phyloP scores from a whole-genome alignment of 192 early-diverging fungal genomes.

The Backusella parvicylindrica region DNA sequence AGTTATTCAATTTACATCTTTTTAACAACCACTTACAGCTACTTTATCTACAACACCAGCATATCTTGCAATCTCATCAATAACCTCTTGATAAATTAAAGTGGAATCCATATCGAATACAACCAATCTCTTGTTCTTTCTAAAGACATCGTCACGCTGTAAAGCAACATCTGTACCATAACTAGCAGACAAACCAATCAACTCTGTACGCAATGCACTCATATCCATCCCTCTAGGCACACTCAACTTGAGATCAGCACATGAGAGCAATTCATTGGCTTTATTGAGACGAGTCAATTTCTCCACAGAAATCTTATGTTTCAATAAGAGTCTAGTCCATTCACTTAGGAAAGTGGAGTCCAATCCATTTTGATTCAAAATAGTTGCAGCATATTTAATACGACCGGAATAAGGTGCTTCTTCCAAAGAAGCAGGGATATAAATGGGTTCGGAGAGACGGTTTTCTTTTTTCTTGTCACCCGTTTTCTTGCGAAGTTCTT shows the following conservation, averaged over 20 bases:
- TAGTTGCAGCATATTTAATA: constrained; percentile 82
- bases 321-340: constrained; percentile 76
- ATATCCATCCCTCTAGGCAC: constrained; percentile 67
- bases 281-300: constrained; percentile 79
- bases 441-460: constrained; percentile 17
- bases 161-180: constrained; percentile 81
- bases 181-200: constrained; percentile 68
- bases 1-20: background rate
- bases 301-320: constrained; percentile 80
- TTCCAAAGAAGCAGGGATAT: constrained; percentile 53
- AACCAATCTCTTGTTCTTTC: constrained; percentile 87
- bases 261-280: constrained; percentile 58
- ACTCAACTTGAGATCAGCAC: constrained; percentile 81
- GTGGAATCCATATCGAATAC: constrained; percentile 99
- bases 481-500: constrained; percentile 15
- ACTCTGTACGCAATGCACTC: constrained; percentile 61
- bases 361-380: constrained; percentile 81
- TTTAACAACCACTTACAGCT: constrained; percentile 52
- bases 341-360: constrained; percentile 72
- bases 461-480: constrained; percentile 34
- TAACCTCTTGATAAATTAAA: constrained; percentile 97
- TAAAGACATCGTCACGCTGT: constrained; percentile 85
- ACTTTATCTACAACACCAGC: constrained; percentile 91
- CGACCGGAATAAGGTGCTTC: constrained; percentile 87
- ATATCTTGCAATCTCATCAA: constrained; percentile 95